phyloP scores from a whole-genome alignment of 768 basidiomycete genomes.

The Kwoniella dejecticola region DNA sequence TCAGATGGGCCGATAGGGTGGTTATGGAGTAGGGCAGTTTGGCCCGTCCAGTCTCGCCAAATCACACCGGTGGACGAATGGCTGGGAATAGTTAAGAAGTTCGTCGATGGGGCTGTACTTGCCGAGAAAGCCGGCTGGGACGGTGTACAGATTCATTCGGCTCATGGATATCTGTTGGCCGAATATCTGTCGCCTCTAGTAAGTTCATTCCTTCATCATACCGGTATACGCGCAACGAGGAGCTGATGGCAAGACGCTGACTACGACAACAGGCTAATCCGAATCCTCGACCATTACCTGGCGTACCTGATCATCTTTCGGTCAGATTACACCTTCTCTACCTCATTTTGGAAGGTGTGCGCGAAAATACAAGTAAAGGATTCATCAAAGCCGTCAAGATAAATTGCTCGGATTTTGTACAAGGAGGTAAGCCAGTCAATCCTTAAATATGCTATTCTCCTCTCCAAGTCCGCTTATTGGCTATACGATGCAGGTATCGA shows the following conservation, averaged over 20 bases:
- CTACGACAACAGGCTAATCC: slow-evolving; percentile 39
- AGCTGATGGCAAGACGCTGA: slow-evolving; percentile 4
- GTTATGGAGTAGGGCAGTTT: slow-evolving; percentile 65
- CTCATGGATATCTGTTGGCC: slow-evolving; percentile 49
- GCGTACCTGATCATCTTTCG: slow-evolving; percentile 32
- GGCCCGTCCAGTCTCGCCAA: slow-evolving; percentile 55
- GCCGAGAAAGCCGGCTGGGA: slow-evolving; percentile 76
- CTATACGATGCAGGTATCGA: slow-evolving; percentile 32
- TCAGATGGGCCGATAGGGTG: slow-evolving; percentile 54
- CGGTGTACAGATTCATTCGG: slow-evolving; percentile 74
- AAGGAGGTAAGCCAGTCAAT: slow-evolving; percentile 50
- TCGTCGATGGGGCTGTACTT: slow-evolving; percentile 68
- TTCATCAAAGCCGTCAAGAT: slow-evolving; percentile 48
- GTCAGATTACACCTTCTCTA: slow-evolving; percentile 41
- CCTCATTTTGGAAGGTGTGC: slow-evolving; percentile 37
- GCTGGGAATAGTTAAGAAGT: slow-evolving; percentile 63
- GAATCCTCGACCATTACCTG: slow-evolving; percentile 32
- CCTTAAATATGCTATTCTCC: background rate
- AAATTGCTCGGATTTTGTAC: slow-evolving; percentile 51
- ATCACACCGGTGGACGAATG: slow-evolving; percentile 69
- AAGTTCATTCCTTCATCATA: background rate
- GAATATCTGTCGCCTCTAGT: slow-evolving; percentile 47
- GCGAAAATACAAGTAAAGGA: slow-evolving; percentile 6
- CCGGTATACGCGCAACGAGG: too few relatives aligned
- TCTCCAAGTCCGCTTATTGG: background rate